Evolutionary conservation across 2,329 filamentous ascomycete species (phyloP), one percentile per base, ranked within the genome.

Genomic region (Hawksworthiomyces lignivorus): DNA sequence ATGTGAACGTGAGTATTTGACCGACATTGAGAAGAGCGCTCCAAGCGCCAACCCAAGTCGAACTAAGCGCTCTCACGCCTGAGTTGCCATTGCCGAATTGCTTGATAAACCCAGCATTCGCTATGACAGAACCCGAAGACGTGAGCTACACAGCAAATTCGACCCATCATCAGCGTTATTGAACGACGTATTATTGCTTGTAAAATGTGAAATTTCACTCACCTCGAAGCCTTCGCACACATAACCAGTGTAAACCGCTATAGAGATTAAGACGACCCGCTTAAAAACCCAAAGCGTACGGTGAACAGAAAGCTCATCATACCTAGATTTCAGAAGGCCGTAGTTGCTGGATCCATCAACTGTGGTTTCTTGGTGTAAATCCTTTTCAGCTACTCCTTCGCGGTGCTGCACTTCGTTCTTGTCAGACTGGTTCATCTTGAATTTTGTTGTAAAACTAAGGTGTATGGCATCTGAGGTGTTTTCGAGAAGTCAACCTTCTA

Each of bases 161-260:
- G 10, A 5, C 21, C 2, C 24, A 4, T 8, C n/a, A n/a, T n/a
- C n/a, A n/a, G n/a, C n/a, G n/a, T n/a, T n/a, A n/a, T 21, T 33
- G 17, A 15, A 33, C 17, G 17, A 18, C 31, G 15, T 33, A 12
- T 10, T 18, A 33, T 33, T 33, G 31, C 17, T 17, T n/a, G 17
- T 17, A 19, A 33, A 18, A 17, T 33, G 31, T 18, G 18, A 18
- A 27, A 32, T 8, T 8, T 12, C 24, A 26, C 28, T 11, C 14
- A 39, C 36, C 36, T 46, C 39, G 17, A 46, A 46, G 1, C 44
- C 44, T 22, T 46, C 44, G 21, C 44, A 46, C 11, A 46, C 39
- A 17, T 46, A 46, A 17, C 43, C 39, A 11, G 43, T 42, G 35
- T 46, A 46, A n/a, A 46, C 44, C 2, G 44, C 35, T 2, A 46